phyloP scores from a whole-genome alignment of 1,284 basidiomycete species.

The Malassezia yamatoensis region DNA sequence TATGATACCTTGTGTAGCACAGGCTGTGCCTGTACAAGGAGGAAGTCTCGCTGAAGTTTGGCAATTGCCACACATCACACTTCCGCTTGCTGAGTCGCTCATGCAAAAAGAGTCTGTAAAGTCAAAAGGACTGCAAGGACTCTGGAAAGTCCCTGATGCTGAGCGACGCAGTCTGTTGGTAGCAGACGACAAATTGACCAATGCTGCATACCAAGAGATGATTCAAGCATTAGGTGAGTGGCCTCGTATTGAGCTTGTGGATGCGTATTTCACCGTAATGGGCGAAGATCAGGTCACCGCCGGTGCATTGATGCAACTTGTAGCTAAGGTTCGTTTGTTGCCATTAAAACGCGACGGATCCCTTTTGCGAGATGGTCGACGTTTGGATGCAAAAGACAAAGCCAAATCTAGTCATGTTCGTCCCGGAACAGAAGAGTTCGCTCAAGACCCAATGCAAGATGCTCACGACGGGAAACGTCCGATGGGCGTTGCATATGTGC shows the following conservation, averaged over 20 bases:
- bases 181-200: constrained; percentile 19
- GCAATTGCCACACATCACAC: constrained; percentile 40
- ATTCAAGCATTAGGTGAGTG: constrained; percentile 63
- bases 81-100: constrained; percentile 21
- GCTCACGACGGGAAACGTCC: constrained; percentile 50
- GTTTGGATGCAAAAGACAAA: constrained; percentile 47
- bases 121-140: constrained; percentile 34
- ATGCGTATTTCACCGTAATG: constrained; percentile 70
- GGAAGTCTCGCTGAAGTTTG: constrained; percentile 28
- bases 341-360: constrained; percentile 51
- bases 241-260: constrained; percentile 71
- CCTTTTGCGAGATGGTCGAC: constrained; percentile 27
- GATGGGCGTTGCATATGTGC: constrained; percentile 70
- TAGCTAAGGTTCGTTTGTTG: constrained; percentile 66
- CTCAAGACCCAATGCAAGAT: constrained; percentile 12
- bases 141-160: constrained; percentile 50
- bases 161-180: constrained; percentile 43
- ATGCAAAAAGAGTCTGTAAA: constrained; percentile 21
- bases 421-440: constrained; percentile 29
- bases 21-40: constrained; percentile 58
- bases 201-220: constrained; percentile 54
- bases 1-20: constrained; percentile 71
- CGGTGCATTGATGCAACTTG: constrained; percentile 75
- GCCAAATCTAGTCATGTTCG: constrained; percentile 37
- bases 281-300: constrained; percentile 82